Conservation (phyloP, 2,329 filamentous ascomycete species). For the Alternaria triticimaculans region DNA sequence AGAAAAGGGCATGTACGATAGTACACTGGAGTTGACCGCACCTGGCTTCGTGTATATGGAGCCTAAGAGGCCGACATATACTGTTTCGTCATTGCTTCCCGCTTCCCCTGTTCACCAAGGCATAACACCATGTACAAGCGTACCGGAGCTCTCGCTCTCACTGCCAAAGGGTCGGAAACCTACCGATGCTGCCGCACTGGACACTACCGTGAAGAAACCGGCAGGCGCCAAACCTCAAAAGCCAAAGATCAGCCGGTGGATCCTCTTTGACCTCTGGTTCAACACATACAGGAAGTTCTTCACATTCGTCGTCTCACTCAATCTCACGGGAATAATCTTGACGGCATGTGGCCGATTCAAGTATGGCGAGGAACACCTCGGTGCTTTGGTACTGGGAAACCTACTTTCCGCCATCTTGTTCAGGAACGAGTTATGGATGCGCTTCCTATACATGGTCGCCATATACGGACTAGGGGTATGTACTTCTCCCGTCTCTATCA, state of each 20-base stretch:
- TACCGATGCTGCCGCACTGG: conserved; percentile 24
- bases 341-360: conserved; percentile 35
- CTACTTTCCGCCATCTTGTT: conserved; percentile 40
- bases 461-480: conserved; percentile 40
- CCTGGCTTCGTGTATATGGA: conserved; percentile 39
- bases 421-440: conserved; percentile 44
- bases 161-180: conserved; percentile 22
- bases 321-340: conserved; percentile 39
- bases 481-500: conserved; percentile 9
- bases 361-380: conserved; percentile 44
- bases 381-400: conserved; percentile 43
- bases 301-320: conserved; percentile 39
- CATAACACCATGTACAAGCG: conserved; percentile 42
- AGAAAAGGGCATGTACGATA: conserved; percentile 43
- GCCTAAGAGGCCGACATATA: conserved; percentile 13
- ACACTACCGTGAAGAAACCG: conserved; percentile 25
- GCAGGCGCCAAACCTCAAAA: conserved; percentile 16
- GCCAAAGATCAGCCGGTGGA: conserved; percentile 37
- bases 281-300: conserved; percentile 48
- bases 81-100: conserved; percentile 24
- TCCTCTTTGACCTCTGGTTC: conserved; percentile 44
- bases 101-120: conserved; percentile 42
- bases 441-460: conserved; percentile 39
- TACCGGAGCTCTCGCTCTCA: conserved; percentile 40
- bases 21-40: conserved; percentile 27